Evolutionary conservation across 495 filamentous ascomycete genomes (phyloP).

Genomic region (Daldinia grandis): DNA sequence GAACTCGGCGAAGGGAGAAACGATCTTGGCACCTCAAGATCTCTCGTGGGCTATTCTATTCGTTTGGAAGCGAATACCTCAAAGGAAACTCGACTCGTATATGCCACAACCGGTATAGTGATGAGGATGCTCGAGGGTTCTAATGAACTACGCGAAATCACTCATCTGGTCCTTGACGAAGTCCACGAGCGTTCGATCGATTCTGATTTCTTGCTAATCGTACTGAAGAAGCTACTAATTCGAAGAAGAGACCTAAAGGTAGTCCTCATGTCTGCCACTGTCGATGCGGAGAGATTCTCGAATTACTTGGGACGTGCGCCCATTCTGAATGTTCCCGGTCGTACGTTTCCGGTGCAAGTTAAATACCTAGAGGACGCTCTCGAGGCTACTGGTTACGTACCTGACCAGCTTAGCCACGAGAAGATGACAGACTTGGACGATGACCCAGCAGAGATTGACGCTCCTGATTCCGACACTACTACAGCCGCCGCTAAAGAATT

Average conservation of each 20-base stretch:
- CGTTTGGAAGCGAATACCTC: constrained; percentile 87
- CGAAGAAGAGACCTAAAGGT: constrained; percentile 77
- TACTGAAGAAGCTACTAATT: constrained; percentile 80
- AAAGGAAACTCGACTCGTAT: constrained; percentile 81
- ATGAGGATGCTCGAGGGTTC: constrained; percentile 95
- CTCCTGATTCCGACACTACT: constrained; percentile 52
- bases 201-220: constrained; percentile 91
- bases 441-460: constrained; percentile 60
- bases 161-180: constrained; percentile 92
- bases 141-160: constrained; percentile 83
- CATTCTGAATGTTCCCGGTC: constrained; percentile 85
- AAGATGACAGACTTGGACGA: constrained; percentile 63
- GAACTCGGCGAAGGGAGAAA: constrained; percentile 86
- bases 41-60: constrained; percentile 93
- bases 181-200: constrained; percentile 95
- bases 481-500: constrained; percentile 63
- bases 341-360: constrained; percentile 89
- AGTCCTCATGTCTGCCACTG: constrained; percentile 94
- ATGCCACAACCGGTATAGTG: constrained; percentile 88
- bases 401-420: constrained; percentile 60
- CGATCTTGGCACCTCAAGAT: constrained; percentile 82
- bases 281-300: constrained; percentile 90
- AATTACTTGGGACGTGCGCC: constrained; percentile 85
- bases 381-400: constrained; percentile 76
- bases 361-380: constrained; percentile 92